Percentiles rank a stretch among this genome's conserved stretches.
phyloP scores from a whole-genome alignment of 225 moss, liverwort and hornwort species.

The Ulota crispa region DNA sequence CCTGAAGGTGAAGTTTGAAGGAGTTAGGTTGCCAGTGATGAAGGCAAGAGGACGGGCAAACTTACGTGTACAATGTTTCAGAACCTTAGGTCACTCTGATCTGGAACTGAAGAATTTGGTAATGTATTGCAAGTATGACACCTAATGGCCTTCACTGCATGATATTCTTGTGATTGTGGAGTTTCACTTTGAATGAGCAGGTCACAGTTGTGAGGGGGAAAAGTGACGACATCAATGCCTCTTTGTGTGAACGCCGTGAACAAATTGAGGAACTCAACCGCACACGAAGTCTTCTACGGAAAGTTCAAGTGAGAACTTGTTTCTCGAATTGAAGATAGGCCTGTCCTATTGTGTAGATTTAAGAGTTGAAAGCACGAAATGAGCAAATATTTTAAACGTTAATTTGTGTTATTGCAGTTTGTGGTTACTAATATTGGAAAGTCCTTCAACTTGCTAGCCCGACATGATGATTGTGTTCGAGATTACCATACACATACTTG shows the following conservation, averaged over 20 bases:
- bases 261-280: constrained; percentile 91
- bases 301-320: constrained; percentile 69
- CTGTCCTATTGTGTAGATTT: background rate
- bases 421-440: background rate
- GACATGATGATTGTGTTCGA: background rate
- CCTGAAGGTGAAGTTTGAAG: background rate
- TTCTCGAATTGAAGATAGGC: background rate
- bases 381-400: background rate
- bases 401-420: background rate
- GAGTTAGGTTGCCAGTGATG: constrained; percentile 1
- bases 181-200: constrained; percentile 39
- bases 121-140: constrained; percentile 14
- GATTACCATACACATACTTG: background rate
- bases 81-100: constrained; percentile 12
- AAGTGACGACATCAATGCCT: constrained; percentile 88
- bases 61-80: background rate
- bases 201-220: constrained; percentile 82
- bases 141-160: background rate
- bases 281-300: constrained; percentile 78
- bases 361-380: constrained; percentile 3
- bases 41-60: background rate
- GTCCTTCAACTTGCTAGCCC: constrained; percentile 22
- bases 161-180: background rate
- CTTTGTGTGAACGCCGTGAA: constrained; percentile 85
- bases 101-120: constrained; percentile 7